phyloP scores from a whole-genome alignment of 108 stramenopile species.

The Skeletonema menzelii region DNA sequence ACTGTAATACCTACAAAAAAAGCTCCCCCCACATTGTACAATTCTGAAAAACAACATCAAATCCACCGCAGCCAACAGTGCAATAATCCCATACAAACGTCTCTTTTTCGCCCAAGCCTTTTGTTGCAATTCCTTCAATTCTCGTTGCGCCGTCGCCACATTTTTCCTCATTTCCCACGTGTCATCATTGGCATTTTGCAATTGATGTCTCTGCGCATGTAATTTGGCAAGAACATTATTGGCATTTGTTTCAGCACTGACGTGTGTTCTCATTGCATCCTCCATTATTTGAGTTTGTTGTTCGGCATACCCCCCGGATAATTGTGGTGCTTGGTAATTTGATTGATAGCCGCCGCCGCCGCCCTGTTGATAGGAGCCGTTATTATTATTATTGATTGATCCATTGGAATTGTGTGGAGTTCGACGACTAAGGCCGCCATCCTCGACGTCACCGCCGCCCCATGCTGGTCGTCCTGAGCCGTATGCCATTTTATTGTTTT shows the following conservation, averaged over 20 bases:
- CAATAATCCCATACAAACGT: conserved; percentile 70
- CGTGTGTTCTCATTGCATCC: conserved; percentile 82
- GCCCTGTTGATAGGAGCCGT: conserved; percentile 38
- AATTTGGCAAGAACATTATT: conserved; percentile 74
- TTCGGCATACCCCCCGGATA: conserved; percentile 58
- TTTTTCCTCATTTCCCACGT: conserved; percentile 80
- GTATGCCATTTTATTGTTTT: conserved; percentile 29
- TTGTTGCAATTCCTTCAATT: conserved; percentile 63
- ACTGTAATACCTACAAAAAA: conserved; percentile 65
- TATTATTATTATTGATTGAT: conserved; percentile 25
- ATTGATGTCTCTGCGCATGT: conserved; percentile 77
- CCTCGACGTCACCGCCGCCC: conserved; percentile 39
- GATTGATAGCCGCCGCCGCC: conserved; percentile 1
- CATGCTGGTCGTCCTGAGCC: conserved; percentile 48
- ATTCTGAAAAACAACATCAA: conserved; percentile 72
- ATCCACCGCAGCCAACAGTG: conserved; percentile 59
- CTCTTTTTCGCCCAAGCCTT: conserved; percentile 77
- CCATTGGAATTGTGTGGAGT: conserved; percentile 1
- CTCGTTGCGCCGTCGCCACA: conserved; percentile 74
- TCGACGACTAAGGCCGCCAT: conserved; percentile 37
- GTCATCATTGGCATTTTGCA: conserved; percentile 81
- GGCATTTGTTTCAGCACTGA: conserved; percentile 78
- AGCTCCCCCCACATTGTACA: conserved; percentile 81
- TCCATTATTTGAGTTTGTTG: conserved; percentile 73
- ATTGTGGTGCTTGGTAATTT: conserved; percentile 54